Evolutionary conservation across 352 stramenopile genomes (phyloP).

Genomic region (Pythium vanterpoolii): DNA sequence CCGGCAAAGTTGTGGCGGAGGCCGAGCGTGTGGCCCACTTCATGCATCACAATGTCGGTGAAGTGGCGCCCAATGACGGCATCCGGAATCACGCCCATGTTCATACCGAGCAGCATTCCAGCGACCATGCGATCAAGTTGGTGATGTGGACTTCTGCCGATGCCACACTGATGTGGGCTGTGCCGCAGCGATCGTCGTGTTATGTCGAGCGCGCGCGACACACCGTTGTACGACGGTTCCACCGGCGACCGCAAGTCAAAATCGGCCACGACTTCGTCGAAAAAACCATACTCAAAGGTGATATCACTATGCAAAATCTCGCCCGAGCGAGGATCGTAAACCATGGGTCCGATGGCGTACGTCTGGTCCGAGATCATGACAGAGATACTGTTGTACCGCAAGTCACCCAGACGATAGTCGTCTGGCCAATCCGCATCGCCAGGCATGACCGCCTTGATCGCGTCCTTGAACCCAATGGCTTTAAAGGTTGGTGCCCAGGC

Average conservation of each 20-base stretch:
- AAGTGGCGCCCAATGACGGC: conserved; percentile 66
- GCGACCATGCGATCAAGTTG: conserved; percentile 40
- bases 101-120: conserved; percentile 29
- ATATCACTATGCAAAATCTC: conserved; percentile 89
- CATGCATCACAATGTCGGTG: conserved; percentile 81
- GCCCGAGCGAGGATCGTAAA: conserved; percentile 75
- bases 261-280: conserved; percentile 57
- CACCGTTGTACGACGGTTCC: conserved; percentile 16
- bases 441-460: conserved; percentile 66
- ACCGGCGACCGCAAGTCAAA: conserved; percentile 49
- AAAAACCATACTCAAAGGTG: conserved; percentile 84
- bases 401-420: conserved; percentile 81
- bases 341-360: conserved; percentile 59
- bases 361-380: conserved; percentile 80
- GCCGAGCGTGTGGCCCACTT: conserved; percentile 86
- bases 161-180: conserved; percentile 33
- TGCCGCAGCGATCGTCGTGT: not conserved
- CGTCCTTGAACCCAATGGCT: conserved; percentile 60
- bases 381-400: conserved; percentile 86
- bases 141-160: conserved; percentile 36
- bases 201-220: not conserved
- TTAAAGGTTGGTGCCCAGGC: conserved; percentile 81
- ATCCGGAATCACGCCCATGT: conserved; percentile 40
- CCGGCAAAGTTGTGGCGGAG: conserved; percentile 86
- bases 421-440: conserved; percentile 65